A percentile compares a stretch with the other conserved stretches of the same genome.
phyloP scores from a whole-genome alignment of 441 rosid genomes.

The Arabidopsis hybrid region DNA sequence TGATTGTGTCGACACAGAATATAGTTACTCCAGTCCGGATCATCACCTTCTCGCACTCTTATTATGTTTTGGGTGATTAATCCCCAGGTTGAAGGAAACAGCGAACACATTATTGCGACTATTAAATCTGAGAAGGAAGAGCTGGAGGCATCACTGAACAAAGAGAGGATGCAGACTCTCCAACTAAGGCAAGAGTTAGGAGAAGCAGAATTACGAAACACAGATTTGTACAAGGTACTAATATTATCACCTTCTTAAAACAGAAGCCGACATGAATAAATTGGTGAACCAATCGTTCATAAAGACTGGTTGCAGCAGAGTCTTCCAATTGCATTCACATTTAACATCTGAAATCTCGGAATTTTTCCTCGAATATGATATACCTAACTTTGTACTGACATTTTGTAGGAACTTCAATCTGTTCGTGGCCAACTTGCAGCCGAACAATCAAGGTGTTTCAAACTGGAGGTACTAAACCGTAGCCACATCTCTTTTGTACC shows the following conservation, averaged over 20 bases:
- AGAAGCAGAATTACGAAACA: constrained; percentile 80
- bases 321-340: background rate
- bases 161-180: constrained; percentile 73
- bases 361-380: too few species aligned
- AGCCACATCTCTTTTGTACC: constrained; percentile 13
- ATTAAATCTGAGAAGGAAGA: constrained; percentile 87
- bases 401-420: constrained; percentile 89
- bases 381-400: background rate
- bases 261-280: constrained; percentile 17
- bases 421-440: constrained; percentile 93
- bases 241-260: constrained; percentile 11
- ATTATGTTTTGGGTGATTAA: constrained; percentile 41
- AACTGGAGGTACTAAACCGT: constrained; percentile 75
- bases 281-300: constrained; percentile 21
- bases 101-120: constrained; percentile 54
- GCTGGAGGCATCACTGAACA: constrained; percentile 70
- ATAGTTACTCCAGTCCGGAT: constrained; percentile 18
- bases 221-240: constrained; percentile 85
- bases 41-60: constrained; percentile 12
- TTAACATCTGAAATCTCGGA: background rate
- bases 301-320: constrained; percentile 31
- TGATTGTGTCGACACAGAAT: constrained; percentile 2
- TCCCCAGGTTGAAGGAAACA: constrained; percentile 58
- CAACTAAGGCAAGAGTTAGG: constrained; percentile 80
- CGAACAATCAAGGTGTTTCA: constrained; percentile 97